Conservation (phyloP, 2,329 filamentous ascomycete species). For the Aspergillus brunneoviolaceus region DNA sequence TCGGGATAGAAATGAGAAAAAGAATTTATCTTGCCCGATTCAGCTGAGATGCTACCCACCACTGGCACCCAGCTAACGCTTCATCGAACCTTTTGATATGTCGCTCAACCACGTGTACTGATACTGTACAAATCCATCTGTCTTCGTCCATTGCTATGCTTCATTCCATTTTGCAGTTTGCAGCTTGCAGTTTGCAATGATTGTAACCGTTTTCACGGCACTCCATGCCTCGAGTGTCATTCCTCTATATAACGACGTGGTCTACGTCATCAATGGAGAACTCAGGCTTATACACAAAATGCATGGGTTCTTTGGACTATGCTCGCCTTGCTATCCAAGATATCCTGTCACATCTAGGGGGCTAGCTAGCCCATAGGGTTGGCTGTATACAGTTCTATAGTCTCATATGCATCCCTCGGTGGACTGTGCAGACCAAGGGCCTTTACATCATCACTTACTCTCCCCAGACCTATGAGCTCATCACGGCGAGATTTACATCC, state of each 20-base stretch:
- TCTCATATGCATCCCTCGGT: background rate
- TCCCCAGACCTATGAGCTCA: conserved; percentile 28
- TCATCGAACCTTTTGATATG: conserved; percentile 25
- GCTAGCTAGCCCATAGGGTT: background rate
- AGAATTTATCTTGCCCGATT: conserved; percentile 21
- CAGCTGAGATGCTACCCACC: conserved; percentile 14
- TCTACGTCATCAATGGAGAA: background rate
- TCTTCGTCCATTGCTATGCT: conserved; percentile 22
- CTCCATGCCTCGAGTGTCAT: background rate
- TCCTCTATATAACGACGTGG: background rate
- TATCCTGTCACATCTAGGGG: background rate
- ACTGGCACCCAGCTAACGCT: conserved; percentile 23
- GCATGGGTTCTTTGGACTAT: background rate
- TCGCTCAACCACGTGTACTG: conserved; percentile 35
- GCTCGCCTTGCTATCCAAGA: background rate
- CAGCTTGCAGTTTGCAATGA: background rate
- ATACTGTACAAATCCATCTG: conserved; percentile 45
- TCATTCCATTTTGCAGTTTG: conserved; percentile 3
- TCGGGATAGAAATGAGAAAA: conserved; percentile 22
- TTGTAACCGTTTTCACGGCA: background rate
- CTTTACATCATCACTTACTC: background rate
- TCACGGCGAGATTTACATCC: conserved; percentile 67
- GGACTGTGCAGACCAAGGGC: background rate
- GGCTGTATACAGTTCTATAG: background rate
- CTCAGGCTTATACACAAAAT: background rate